These are phyloP conservation scores for Erysimum cheiranthoides DNA, from an alignment of 345 rosid species.

Conservation along the genomic window DNA sequence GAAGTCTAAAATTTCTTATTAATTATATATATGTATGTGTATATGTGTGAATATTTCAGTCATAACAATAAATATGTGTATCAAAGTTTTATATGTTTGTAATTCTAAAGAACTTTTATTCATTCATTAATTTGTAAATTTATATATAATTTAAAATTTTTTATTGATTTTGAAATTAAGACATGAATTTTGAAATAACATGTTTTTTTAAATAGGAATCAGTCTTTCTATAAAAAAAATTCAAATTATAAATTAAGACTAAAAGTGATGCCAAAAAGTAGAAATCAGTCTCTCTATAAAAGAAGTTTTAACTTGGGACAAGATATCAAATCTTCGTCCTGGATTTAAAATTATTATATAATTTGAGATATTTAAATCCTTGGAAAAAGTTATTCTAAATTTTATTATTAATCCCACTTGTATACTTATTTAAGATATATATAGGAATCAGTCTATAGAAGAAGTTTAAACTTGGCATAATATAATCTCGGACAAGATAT, in stretches of 20 bases:
- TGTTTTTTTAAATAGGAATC: too few species aligned
- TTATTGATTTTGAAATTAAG: too few species aligned
- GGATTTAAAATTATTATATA: background rate
- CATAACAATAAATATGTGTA: background rate
- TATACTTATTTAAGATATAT: too few species aligned
- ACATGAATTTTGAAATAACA: background rate
- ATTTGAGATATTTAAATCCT: conserved; percentile 8
- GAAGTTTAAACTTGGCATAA: conserved; percentile 26
- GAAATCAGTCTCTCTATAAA: background rate
- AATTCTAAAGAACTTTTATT: background rate
- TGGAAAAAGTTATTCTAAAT: background rate
- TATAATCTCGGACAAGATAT: conserved; percentile 8
- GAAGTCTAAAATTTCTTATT: background rate
- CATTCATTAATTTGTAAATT: too few species aligned
- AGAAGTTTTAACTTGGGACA: background rate
- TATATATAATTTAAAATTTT: too few species aligned
- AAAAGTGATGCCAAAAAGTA: too few species aligned
- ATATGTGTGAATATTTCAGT: background rate
- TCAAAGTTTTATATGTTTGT: background rate
- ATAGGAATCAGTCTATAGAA: background rate
- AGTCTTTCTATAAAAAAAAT: too few species aligned
- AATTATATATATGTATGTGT: too few species aligned
- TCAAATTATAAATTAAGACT: too few species aligned
- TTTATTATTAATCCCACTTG: too few species aligned
- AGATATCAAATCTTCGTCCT: conserved; percentile 29